phyloP scores from a whole-genome alignment of 2,329 filamentous ascomycete species.

The Sporothrix curviconia region DNA sequence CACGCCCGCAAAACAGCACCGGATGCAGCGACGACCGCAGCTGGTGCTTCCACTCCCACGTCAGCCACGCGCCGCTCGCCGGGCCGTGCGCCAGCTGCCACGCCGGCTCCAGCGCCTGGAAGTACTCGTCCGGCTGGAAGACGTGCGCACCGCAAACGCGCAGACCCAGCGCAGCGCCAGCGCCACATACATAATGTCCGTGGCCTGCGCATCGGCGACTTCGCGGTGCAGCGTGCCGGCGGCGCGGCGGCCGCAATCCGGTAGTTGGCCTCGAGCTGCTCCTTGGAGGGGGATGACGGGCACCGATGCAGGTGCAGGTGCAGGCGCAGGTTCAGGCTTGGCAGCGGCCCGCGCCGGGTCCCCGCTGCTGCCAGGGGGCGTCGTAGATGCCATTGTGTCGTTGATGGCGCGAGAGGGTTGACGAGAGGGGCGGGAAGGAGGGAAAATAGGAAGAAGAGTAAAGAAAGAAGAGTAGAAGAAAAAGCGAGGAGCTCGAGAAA shows the following conservation, averaged over 20 bases:
- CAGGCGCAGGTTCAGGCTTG: not conserved
- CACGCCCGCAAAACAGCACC: conserved; percentile 68
- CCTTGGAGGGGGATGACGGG: conserved; percentile 7
- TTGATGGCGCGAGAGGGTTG: not conserved
- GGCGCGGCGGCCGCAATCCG: conserved; percentile 6
- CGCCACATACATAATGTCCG: conserved; percentile 34
- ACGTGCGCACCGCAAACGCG: conserved; percentile 71
- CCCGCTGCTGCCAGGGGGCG: not conserved
- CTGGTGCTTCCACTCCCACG: conserved; percentile 93
- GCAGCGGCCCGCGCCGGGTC: not conserved
- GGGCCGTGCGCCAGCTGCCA: conserved; percentile 81
- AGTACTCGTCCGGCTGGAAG: conserved; percentile 98
- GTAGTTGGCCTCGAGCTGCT: conserved; percentile 15
- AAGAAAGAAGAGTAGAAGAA: not conserved
- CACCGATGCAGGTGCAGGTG: no score
- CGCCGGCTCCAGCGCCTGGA: conserved; percentile 89
- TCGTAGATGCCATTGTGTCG: conserved; percentile 1
- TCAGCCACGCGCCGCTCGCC: conserved; percentile 79
- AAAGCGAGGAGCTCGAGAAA: conserved; percentile 2
- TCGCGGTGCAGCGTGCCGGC: conserved; percentile 21
- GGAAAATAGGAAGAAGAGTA: not conserved
- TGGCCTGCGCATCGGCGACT: conserved; percentile 27
- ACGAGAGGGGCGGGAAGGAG: not conserved
- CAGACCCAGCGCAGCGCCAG: conserved; percentile 73
- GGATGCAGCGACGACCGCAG: conserved; percentile 89